Evolutionary conservation across 2,329 filamentous ascomycete species (phyloP).

Genomic region (Aspergillus intermedius): DNA sequence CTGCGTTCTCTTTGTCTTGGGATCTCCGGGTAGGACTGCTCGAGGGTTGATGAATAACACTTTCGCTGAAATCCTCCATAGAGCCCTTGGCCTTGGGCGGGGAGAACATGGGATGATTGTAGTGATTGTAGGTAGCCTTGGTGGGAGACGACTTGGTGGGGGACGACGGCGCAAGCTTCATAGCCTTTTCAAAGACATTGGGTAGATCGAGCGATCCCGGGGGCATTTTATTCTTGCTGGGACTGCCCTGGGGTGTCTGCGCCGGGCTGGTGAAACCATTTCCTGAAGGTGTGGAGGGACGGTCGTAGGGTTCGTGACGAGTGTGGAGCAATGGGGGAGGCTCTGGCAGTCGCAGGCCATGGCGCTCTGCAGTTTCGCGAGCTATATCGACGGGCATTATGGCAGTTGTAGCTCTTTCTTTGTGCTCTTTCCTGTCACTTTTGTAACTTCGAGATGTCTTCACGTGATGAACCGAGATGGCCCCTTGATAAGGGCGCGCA

Average conservation of each 20-base stretch:
- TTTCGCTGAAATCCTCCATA: constrained; percentile 40
- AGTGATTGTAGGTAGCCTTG: constrained; percentile 35
- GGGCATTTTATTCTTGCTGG: constrained; percentile 44
- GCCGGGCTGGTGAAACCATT: constrained; percentile 44
- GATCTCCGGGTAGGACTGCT: constrained; percentile 39
- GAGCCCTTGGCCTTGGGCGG: constrained; percentile 31
- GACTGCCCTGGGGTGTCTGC: constrained; percentile 46
- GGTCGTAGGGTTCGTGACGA: constrained; percentile 42
- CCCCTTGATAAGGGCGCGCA: background rate
- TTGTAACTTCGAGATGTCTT: background rate
- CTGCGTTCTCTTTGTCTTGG: constrained; percentile 70
- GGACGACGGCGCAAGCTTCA: constrained; percentile 42
- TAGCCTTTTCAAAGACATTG: constrained; percentile 45
- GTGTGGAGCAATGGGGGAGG: constrained; percentile 45
- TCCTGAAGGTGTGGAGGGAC: constrained; percentile 39
- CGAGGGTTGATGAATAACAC: constrained; percentile 34
- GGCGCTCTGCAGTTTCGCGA: constrained; percentile 25
- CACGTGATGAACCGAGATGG: background rate
- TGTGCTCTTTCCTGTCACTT: background rate
- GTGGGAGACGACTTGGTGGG: constrained; percentile 37
- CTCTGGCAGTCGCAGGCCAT: constrained; percentile 35
- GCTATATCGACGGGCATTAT: constrained; percentile 33
- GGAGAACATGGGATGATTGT: constrained; percentile 35
- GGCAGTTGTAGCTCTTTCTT: background rate
- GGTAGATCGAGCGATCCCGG: constrained; percentile 44